phyloP scores from a whole-genome alignment of 176 grass and related monocot species.

The Raddia distichophylla region DNA sequence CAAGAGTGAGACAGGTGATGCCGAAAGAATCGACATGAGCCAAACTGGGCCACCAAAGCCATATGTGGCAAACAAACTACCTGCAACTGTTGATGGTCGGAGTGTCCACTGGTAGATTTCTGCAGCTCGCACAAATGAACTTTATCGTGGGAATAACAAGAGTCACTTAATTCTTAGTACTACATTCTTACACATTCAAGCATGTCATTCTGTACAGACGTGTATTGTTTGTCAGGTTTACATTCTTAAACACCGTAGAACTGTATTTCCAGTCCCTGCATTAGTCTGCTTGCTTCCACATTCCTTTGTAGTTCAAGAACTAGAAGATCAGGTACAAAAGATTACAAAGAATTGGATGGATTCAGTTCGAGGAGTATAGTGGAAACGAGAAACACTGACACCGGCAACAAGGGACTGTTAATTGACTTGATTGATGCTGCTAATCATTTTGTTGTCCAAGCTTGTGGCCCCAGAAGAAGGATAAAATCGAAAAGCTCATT shows the following conservation, averaged over 20 bases:
- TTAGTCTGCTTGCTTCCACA: neutral
- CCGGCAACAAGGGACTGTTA: neutral
- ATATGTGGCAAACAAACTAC: constrained; percentile 60
- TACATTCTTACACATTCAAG: constrained; percentile 43
- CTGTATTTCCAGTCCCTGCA: neutral
- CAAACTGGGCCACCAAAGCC: constrained; percentile 56
- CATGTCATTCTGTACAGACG: constrained; percentile 42
- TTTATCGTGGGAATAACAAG: constrained; percentile 12
- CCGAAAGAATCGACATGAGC: constrained; percentile 55
- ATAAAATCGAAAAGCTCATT: neutral
- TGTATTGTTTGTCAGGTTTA: constrained; percentile 34
- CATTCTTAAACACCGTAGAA: neutral
- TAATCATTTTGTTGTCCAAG: constrained; percentile 17
- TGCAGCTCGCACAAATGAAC: neutral
- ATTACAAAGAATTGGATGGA: constrained; percentile 10
- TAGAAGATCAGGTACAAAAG: constrained; percentile 11
- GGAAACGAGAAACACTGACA: constrained; percentile 3
- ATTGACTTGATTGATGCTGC: constrained; percentile 23
- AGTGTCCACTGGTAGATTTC: constrained; percentile 71
- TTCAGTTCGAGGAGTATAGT: neutral
- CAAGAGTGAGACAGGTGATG: constrained; percentile 73
- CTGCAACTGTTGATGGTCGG: constrained; percentile 60
- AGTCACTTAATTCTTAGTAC: neutral
- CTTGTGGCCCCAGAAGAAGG: constrained; percentile 9
- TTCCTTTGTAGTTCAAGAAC: constrained; percentile 7